These are phyloP conservation scores for Phytophthora chlamydospora DNA, from an alignment of 352 stramenopile genomes.

Conservation along the genomic window DNA sequence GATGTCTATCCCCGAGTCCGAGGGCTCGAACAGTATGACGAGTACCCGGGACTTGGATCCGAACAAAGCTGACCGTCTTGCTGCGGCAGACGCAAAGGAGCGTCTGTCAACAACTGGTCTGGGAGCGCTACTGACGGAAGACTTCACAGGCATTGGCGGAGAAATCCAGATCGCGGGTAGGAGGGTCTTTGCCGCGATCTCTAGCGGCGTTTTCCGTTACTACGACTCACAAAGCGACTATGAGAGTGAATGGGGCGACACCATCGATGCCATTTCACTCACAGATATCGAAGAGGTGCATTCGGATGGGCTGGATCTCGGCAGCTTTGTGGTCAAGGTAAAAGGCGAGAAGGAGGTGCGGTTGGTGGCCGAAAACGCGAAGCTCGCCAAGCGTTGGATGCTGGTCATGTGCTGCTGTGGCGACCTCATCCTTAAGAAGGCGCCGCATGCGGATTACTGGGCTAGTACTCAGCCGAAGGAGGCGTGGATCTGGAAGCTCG, in stretches of 20 bases:
- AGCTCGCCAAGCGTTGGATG: slow-evolving; percentile 86
- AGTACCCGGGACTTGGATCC: slow-evolving; percentile 28
- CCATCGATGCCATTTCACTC: slow-evolving; percentile 81
- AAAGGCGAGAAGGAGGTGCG: slow-evolving; percentile 73
- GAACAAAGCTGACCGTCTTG: slow-evolving; percentile 34
- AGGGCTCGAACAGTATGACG: slow-evolving; percentile 40
- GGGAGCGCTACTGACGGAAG: slow-evolving; percentile 35
- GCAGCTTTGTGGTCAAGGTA: slow-evolving; percentile 82
- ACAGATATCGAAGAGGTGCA: slow-evolving; percentile 82
- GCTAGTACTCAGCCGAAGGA: slow-evolving; percentile 82
- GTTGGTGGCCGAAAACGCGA: slow-evolving; percentile 71
- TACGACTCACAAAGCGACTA: slow-evolving; percentile 86
- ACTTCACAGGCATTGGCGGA: slow-evolving; percentile 66
- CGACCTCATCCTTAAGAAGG: slow-evolving; percentile 77
- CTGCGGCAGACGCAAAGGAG: slow-evolving; percentile 36
- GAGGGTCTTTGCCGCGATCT: slow-evolving; percentile 78
- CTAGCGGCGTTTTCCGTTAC: slow-evolving; percentile 87
- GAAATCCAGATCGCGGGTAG: slow-evolving; percentile 69
- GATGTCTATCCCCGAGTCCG: slow-evolving; percentile 51
- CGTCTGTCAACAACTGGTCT: slow-evolving; percentile 32
- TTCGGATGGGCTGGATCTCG: slow-evolving; percentile 70
- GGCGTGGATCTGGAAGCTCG: slow-evolving; percentile 89
- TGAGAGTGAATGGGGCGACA: slow-evolving; percentile 84
- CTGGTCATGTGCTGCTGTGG: slow-evolving; percentile 89
- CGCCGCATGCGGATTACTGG: slow-evolving; percentile 68